Conservation (phyloP, 768 basidiomycete species). For the Tricholoma hemisulphureum region DNA sequence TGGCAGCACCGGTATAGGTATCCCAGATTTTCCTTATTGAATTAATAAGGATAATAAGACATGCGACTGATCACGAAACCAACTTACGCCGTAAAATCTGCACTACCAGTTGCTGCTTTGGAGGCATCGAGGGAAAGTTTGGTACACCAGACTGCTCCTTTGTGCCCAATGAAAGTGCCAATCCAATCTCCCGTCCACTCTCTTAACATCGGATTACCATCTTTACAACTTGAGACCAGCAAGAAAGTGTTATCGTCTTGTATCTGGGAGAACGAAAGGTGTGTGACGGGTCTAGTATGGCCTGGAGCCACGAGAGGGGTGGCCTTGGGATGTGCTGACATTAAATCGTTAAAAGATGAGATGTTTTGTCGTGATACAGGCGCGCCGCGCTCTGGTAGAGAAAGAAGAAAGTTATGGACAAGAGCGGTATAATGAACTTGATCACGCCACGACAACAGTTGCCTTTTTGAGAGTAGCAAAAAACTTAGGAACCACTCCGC, state of each 20-base stretch:
- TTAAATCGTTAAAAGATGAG: conserved; percentile 36
- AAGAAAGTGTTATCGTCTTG: conserved; percentile 85
- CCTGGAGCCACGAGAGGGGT: conserved; percentile 83
- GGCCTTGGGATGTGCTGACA: conserved; percentile 64
- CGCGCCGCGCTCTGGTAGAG: conserved; percentile 49
- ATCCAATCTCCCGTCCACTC: conserved; percentile 99
- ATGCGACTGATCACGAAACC: conserved; percentile 5
- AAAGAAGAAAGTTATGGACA: conserved; percentile 7
- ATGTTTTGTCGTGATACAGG: conserved; percentile 44
- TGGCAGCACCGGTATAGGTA: conserved; percentile 79
- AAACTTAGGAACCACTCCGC: no score
- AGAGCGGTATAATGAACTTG: conserved; percentile 11
- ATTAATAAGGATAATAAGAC: conserved; percentile 12
- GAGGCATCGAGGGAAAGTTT: conserved; percentile 86
- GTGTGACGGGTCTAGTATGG: conserved; percentile 86
- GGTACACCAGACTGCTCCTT: conserved; percentile 96
- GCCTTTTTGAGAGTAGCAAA: conserved; percentile 12
- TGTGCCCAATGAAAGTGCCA: conserved; percentile 86
- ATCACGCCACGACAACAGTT: conserved; percentile 13
- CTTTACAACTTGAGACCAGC: conserved; percentile 96
- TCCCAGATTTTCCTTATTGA: conserved; percentile 88
- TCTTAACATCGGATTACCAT: conserved; percentile 96
- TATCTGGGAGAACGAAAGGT: conserved; percentile 87
- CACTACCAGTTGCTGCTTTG: conserved; percentile 88
- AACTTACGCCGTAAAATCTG: conserved; percentile 94